phyloP scores from a whole-genome alignment of 2,329 filamentous ascomycete genomes.

The Trichoderma koningiopsis region DNA sequence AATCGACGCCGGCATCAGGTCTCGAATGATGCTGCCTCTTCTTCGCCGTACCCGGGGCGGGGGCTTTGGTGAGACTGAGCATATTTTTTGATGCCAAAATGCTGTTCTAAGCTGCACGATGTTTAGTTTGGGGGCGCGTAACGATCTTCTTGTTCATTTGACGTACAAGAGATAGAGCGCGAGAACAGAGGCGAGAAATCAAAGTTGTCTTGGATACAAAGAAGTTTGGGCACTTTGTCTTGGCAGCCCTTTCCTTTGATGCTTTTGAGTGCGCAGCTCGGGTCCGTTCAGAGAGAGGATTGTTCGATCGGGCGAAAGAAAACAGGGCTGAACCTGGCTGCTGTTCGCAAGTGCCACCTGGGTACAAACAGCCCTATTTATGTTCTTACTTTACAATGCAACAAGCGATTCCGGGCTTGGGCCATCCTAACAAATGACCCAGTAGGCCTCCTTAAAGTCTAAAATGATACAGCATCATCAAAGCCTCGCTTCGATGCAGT shows the following conservation, averaged over 20 bases:
- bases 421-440: no score
- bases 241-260: background rate
- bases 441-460: no score
- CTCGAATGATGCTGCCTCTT: background rate
- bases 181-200: background rate
- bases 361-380: background rate
- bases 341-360: background rate
- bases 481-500: no score
- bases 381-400: background rate
- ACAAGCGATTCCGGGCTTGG: background rate
- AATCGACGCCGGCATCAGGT: background rate
- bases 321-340: background rate
- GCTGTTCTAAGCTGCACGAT: constrained; percentile 7
- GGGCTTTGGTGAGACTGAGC: background rate
- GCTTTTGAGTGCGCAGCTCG: background rate
- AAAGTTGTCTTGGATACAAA: background rate
- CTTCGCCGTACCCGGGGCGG: background rate
- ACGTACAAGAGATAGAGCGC: background rate
- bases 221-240: background rate
- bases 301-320: background rate
- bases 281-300: background rate
- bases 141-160: background rate
- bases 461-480: no score
- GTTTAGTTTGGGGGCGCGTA: background rate
- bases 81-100: background rate